Evolutionary conservation across 2,329 filamentous ascomycete genomes (phyloP).

Genomic region (Colletotrichum sp.): DNA sequence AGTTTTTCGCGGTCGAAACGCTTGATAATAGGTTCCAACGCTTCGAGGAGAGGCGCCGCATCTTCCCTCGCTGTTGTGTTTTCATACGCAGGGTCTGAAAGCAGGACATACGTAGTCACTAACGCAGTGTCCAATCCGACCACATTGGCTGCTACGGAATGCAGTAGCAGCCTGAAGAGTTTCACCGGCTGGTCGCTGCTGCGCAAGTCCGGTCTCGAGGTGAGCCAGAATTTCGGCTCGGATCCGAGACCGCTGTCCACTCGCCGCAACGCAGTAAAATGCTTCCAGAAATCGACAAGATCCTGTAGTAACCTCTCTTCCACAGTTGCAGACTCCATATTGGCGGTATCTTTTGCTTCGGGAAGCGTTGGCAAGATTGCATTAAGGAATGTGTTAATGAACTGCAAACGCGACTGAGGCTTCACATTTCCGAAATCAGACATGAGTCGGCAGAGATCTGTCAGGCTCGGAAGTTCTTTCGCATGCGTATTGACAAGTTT

Average conservation of each 20-base stretch:
- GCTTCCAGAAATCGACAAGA: constrained; percentile 40
- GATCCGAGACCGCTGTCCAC: constrained; percentile 15
- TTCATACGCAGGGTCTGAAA: constrained; percentile 3
- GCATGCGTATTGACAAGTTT: neutral
- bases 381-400: neutral
- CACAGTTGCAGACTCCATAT: neutral
- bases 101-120: constrained; percentile 15
- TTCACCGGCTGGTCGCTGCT: constrained; percentile 15
- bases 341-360: neutral
- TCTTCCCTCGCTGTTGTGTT: neutral
- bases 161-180: neutral
- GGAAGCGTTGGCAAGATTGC: neutral
- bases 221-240: constrained; percentile 32
- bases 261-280: constrained; percentile 38
- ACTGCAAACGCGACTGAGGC: neutral
- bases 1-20: constrained; percentile 11
- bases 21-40: constrained; percentile 11
- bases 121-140: constrained; percentile 1
- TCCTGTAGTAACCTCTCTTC: constrained; percentile 26
- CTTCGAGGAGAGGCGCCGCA: neutral
- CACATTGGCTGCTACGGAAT: neutral
- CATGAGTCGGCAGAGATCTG: constrained; percentile 12
- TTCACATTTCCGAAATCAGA: neutral
- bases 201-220: constrained; percentile 29
- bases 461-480: neutral